Conservation (phyloP, 2,329 filamentous ascomycete genomes). For the Colletotrichum cuscutae region DNA sequence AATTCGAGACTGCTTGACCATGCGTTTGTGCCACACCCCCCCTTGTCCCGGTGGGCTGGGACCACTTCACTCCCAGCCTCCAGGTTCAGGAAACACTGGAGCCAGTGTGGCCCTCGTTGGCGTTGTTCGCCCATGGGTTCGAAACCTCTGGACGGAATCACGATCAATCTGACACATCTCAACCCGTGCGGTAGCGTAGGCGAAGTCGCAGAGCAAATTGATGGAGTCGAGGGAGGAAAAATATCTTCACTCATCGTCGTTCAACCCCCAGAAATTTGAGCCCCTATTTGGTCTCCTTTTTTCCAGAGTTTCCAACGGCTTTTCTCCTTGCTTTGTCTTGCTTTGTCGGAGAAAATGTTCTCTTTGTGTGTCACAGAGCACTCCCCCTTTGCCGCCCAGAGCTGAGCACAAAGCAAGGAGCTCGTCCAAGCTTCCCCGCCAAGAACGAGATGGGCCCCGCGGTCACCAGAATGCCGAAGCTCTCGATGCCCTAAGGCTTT, state of each 20-base stretch:
- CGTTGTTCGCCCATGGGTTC: conserved; percentile 6
- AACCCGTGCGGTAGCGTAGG: conserved; percentile 17
- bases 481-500: not conserved
- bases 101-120: not conserved
- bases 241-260: not conserved
- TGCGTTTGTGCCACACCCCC: not conserved
- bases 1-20: not conserved
- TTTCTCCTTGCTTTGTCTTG: not conserved
- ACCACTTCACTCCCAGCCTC: conserved; percentile 10
- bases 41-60: conserved; percentile 2
- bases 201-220: conserved; percentile 33
- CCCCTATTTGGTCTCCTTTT: not conserved
- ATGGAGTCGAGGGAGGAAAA: not conserved
- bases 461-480: not conserved
- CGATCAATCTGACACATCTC: conserved; percentile 26
- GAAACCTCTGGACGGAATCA: conserved; percentile 7
- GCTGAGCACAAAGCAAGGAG: not conserved
- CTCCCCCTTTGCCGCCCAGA: not conserved
- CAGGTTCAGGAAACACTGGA: conserved; percentile 13
- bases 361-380: not conserved
- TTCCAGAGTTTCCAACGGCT: not conserved
- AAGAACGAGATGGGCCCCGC: not conserved
- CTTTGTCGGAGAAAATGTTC: not conserved
- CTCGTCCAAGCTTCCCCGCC: conserved; percentile 2
- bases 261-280: not conserved